These are phyloP conservation scores for Elymus sibiricus DNA, from an alignment of 176 grass and related monocot species.

Conservation along the genomic window DNA sequence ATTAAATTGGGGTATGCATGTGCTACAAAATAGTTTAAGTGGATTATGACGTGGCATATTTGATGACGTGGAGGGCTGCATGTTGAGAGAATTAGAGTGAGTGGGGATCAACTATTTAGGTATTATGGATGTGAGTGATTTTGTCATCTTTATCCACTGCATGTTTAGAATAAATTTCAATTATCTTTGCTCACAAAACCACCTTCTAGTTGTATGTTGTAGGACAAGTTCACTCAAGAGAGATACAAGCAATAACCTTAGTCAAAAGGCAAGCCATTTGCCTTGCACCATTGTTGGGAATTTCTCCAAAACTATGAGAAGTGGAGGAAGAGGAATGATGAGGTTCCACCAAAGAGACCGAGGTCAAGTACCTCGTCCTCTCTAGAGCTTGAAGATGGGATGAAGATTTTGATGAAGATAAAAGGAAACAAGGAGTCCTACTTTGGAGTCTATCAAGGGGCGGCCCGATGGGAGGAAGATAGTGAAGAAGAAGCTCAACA, in stretches of 20 bases:
- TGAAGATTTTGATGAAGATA: background rate
- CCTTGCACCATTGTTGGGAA: background rate
- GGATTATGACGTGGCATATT: too few species aligned
- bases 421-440: background rate
- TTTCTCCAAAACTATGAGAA: background rate
- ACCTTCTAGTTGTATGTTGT: background rate
- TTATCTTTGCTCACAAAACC: too few species aligned
- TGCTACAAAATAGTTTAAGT: too few species aligned
- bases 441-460: background rate
- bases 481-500: background rate
- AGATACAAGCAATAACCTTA: background rate
- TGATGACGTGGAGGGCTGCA: too few species aligned
- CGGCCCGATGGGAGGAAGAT: background rate
- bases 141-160: too few species aligned
- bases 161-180: too few species aligned
- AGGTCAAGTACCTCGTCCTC: background rate
- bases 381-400: background rate
- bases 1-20: too few species aligned
- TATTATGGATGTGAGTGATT: too few species aligned
- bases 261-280: background rate
- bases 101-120: too few species aligned
- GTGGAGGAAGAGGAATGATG: background rate
- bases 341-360: background rate
- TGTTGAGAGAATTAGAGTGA: too few species aligned
- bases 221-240: background rate